These are phyloP conservation scores for Colletotrichum australisinense DNA, from an alignment of 2,329 filamentous ascomycete genomes.

Conservation along the genomic window DNA sequence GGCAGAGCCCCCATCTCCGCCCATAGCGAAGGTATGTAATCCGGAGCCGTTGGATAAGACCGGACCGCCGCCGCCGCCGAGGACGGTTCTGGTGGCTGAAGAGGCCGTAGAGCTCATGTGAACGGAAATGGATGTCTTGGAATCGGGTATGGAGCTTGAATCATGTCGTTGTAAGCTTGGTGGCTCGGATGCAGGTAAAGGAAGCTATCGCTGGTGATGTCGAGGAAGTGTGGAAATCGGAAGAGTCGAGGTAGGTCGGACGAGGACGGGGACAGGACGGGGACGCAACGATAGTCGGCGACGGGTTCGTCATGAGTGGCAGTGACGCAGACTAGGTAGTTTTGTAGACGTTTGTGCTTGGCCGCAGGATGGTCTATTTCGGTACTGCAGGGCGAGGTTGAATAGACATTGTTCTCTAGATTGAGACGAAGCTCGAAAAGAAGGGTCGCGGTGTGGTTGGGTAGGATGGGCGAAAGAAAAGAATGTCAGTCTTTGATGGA, in stretches of 20 bases:
- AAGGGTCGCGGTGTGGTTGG: neutral
- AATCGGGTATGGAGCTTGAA: slow-evolving; percentile 9
- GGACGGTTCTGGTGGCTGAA: slow-evolving; percentile 35
- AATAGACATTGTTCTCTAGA: slow-evolving; percentile 24
- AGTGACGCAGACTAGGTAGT: slow-evolving; percentile 20
- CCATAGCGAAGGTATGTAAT: slow-evolving; percentile 33
- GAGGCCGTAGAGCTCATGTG: slow-evolving; percentile 33
- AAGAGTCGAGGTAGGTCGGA: slow-evolving; percentile 26
- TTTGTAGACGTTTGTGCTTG: slow-evolving; percentile 12
- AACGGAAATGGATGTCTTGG: slow-evolving; percentile 19
- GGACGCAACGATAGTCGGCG: slow-evolving; percentile 29
- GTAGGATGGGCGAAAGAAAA: slow-evolving; percentile 13
- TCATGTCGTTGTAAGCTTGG: slow-evolving; percentile 31
- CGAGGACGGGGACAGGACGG: slow-evolving; percentile 24
- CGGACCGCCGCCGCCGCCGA: slow-evolving; percentile 32
- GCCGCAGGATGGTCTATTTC: neutral
- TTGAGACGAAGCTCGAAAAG: neutral
- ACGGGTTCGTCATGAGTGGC: slow-evolving; percentile 34
- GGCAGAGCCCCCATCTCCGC: slow-evolving; percentile 29
- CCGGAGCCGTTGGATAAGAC: slow-evolving; percentile 28
- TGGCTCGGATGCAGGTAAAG: neutral
- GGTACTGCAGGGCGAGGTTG: slow-evolving; percentile 19
- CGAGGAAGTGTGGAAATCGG: slow-evolving; percentile 6
- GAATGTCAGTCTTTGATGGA: slow-evolving; percentile 28
- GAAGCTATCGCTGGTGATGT: neutral